These are phyloP conservation scores for Fusarium newnesense DNA, from an alignment of 2,329 filamentous ascomycete species.

Conservation along the genomic window DNA sequence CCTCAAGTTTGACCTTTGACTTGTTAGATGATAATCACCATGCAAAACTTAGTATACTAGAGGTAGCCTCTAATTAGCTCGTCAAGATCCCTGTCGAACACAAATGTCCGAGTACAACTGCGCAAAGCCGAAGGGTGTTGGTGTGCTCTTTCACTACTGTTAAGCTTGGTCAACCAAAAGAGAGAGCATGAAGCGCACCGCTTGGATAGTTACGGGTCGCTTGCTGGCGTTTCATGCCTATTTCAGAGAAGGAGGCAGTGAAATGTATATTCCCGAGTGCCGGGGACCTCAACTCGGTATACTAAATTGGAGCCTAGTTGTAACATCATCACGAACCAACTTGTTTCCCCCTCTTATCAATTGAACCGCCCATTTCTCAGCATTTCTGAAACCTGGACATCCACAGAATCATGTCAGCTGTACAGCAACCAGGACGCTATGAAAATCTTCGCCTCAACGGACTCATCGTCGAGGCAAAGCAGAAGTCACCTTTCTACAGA, in stretches of 20 bases:
- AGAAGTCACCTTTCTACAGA: background rate
- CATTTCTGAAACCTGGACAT: background rate
- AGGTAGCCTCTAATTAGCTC: background rate
- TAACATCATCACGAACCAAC: background rate
- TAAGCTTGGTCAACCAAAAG: background rate
- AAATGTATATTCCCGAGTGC: background rate
- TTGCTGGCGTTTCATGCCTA: background rate
- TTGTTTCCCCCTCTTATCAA: background rate
- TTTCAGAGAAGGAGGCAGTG: background rate
- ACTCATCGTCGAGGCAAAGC: background rate
- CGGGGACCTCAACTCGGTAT: background rate
- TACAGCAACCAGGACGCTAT: background rate
- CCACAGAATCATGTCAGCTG: background rate
- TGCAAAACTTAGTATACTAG: background rate
- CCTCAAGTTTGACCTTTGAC: background rate
- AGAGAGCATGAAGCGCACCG: background rate
- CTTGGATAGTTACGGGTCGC: background rate
- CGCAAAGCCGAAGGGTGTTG: background rate
- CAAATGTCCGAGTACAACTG: background rate
- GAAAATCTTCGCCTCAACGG: background rate
- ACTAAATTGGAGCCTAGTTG: background rate
- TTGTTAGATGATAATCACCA: background rate
- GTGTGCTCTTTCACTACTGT: background rate
- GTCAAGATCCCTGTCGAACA: background rate
- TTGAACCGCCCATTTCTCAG: accelerated